These are phyloP conservation scores for Teunomyces atbi DNA, from an alignment of 805 yeast genomes.

Conservation along the genomic window DNA sequence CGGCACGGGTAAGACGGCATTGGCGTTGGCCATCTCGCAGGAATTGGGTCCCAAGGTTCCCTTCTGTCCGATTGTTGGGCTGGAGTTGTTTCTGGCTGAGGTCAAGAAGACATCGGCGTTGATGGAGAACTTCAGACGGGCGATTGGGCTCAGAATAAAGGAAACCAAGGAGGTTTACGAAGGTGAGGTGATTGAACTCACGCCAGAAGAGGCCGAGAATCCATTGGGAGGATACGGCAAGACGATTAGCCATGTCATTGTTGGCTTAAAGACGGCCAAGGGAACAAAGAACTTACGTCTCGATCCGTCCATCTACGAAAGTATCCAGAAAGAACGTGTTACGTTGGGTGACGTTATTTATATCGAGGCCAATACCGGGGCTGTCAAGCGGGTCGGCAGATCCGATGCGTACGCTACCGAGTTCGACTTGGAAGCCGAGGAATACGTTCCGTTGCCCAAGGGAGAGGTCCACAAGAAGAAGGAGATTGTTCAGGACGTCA, in stretches of 20 bases:
- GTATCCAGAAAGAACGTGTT: slow-evolving; percentile 92
- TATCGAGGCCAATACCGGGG: slow-evolving; percentile 96
- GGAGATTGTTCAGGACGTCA: slow-evolving; percentile 96
- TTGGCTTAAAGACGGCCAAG: slow-evolving; percentile 88
- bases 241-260: slow-evolving; percentile 89
- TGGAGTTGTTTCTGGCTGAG: slow-evolving; percentile 93
- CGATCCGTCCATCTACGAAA: slow-evolving; percentile 90
- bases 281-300: slow-evolving; percentile 87
- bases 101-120: slow-evolving; percentile 94
- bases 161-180: slow-evolving; percentile 97
- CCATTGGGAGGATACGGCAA: slow-evolving; percentile 98
- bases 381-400: slow-evolving; percentile 95
- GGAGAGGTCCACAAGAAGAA: slow-evolving; percentile 98
- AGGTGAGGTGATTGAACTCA: slow-evolving; percentile 94
- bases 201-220: slow-evolving; percentile 95
- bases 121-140: slow-evolving; percentile 95
- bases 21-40: slow-evolving; percentile 93
- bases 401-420: slow-evolving; percentile 99
- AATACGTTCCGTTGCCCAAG: slow-evolving; percentile 96
- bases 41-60: slow-evolving; percentile 97
- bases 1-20: slow-evolving; percentile 97
- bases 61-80: slow-evolving; percentile 94
- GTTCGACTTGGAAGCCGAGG: slow-evolving; percentile 97
- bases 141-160: slow-evolving; percentile 92
- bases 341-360: slow-evolving; percentile 95